phyloP scores from a whole-genome alignment of 192 early-diverging fungal species.

The Geranomyces michiganensis region DNA sequence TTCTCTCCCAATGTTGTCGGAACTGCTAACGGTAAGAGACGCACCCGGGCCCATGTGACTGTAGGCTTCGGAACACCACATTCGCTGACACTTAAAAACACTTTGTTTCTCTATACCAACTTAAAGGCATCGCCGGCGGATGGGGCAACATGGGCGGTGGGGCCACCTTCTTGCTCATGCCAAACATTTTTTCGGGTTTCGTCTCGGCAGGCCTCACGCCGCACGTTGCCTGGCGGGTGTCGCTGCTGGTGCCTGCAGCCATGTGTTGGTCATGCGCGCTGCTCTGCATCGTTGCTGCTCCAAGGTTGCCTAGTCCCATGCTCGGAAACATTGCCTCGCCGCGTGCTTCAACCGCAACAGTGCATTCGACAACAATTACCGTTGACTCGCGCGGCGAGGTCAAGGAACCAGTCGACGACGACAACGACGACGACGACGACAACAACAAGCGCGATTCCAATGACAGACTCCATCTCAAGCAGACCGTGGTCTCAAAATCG shows the following conservation, averaged over 20 bases:
- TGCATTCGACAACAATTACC: conserved; percentile 2
- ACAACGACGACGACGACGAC: neutral
- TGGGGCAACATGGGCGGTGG: conserved; percentile 74
- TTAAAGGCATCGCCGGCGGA: conserved; percentile 57
- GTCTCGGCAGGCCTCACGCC: conserved; percentile 19
- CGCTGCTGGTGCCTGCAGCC: conserved; percentile 28
- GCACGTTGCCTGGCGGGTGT: conserved; percentile 52
- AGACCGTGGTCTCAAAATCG: no score
- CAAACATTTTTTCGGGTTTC: conserved; percentile 50
- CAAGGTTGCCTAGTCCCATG: neutral
- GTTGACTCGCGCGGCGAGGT: neutral
- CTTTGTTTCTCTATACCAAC: no score
- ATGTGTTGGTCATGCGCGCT: conserved; percentile 27
- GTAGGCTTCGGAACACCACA: no score
- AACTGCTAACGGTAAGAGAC: conserved; percentile 54
- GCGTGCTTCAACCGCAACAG: neutral
- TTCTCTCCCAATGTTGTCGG: conserved; percentile 62
- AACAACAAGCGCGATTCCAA: neutral
- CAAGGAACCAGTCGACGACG: conserved; percentile 2
- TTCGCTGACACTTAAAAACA: no score
- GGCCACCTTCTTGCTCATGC: conserved; percentile 65
- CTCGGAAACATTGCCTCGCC: neutral
- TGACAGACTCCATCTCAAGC: neutral
- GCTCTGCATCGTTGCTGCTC: conserved; percentile 17
- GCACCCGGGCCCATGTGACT: no score